phyloP scores from a whole-genome alignment of 2,329 filamentous ascomycete species.

The Epichloe festucae region DNA sequence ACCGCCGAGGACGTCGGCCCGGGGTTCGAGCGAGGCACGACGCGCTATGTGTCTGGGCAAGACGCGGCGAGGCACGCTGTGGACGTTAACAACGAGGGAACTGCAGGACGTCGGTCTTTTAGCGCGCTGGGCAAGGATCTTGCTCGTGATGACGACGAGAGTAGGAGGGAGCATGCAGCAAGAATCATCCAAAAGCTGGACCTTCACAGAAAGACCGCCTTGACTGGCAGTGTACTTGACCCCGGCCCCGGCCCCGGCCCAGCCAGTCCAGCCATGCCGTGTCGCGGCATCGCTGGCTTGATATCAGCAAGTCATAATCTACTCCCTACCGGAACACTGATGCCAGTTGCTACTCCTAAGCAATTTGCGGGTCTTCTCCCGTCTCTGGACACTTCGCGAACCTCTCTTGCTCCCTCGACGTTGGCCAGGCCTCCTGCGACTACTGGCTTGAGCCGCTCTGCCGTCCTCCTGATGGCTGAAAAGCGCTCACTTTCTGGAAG shows the following conservation, averaged over 20 bases:
- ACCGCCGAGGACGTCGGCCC: slow-evolving; percentile 32
- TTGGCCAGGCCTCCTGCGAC: slow-evolving; percentile 70
- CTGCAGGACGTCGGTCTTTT: slow-evolving; percentile 39
- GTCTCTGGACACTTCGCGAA: slow-evolving; percentile 34
- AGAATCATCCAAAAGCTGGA: slow-evolving; percentile 90
- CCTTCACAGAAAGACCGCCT: slow-evolving; percentile 66
- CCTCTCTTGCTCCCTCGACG: slow-evolving; percentile 67
- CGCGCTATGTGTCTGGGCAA: slow-evolving; percentile 48
- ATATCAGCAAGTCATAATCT: slow-evolving; percentile 76
- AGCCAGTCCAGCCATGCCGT: slow-evolving; percentile 24
- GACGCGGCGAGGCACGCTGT: slow-evolving; percentile 56
- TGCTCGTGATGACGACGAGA: slow-evolving; percentile 57
- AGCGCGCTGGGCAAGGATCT: slow-evolving; percentile 36
- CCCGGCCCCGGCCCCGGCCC: slow-evolving; percentile 4
- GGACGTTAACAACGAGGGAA: slow-evolving; percentile 42
- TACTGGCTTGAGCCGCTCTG: slow-evolving; percentile 76
- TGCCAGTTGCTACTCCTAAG: slow-evolving; percentile 17
- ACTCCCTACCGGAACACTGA: slow-evolving; percentile 37
- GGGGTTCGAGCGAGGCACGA: slow-evolving; percentile 45
- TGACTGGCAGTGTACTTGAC: slow-evolving; percentile 30
- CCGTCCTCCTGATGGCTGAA: slow-evolving; percentile 70
- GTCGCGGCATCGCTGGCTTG: slow-evolving; percentile 64
- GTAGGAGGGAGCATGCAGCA: slow-evolving; percentile 66
- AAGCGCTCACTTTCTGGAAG: slow-evolving; percentile 52
- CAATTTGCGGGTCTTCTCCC: slow-evolving; percentile 19